These are phyloP conservation scores for Fusarium sp. DNA, from an alignment of 2,329 filamentous ascomycete genomes.

Conservation along the genomic window DNA sequence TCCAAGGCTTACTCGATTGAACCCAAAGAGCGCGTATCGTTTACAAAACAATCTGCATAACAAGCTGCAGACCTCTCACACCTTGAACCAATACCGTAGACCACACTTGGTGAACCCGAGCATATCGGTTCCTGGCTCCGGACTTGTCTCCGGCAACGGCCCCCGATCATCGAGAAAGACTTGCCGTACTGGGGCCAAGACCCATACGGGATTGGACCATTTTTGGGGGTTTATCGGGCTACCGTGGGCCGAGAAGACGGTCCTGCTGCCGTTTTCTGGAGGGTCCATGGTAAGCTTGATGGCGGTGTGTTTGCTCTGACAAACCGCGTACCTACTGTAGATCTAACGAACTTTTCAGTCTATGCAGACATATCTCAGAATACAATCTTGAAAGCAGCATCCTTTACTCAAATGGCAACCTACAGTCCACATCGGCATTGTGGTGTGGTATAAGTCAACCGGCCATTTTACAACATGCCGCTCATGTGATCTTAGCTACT, in stretches of 20 bases:
- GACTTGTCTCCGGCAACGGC: constrained; percentile 12
- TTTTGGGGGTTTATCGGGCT: constrained; percentile 16
- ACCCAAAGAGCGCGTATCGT: neutral
- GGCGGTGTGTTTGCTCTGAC: constrained; percentile 1
- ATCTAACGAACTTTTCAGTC: neutral
- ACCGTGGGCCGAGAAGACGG: constrained; percentile 26
- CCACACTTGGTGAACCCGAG: neutral
- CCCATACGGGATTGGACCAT: constrained; percentile 2
- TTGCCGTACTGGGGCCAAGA: constrained; percentile 7
- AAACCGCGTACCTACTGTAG: neutral
- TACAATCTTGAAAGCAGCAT: neutral
- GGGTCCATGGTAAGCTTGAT: neutral
- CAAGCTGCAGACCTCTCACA: neutral
- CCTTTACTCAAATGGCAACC: neutral
- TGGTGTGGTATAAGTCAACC: neutral
- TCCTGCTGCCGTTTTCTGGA: neutral
- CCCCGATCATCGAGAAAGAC: constrained; percentile 14
- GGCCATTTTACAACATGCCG: constrained; percentile 6
- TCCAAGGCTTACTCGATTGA: neutral
- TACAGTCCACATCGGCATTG: neutral
- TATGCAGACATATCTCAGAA: neutral
- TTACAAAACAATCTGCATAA: neutral
- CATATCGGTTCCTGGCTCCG: constrained; percentile 9
- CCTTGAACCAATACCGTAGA: neutral
- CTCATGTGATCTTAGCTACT: constrained; percentile 15